Percentiles rank a stretch among this genome's conserved stretches.
phyloP scores from a whole-genome alignment of 2,329 filamentous ascomycete genomes.

The Neophaeococcomyces aloes region DNA sequence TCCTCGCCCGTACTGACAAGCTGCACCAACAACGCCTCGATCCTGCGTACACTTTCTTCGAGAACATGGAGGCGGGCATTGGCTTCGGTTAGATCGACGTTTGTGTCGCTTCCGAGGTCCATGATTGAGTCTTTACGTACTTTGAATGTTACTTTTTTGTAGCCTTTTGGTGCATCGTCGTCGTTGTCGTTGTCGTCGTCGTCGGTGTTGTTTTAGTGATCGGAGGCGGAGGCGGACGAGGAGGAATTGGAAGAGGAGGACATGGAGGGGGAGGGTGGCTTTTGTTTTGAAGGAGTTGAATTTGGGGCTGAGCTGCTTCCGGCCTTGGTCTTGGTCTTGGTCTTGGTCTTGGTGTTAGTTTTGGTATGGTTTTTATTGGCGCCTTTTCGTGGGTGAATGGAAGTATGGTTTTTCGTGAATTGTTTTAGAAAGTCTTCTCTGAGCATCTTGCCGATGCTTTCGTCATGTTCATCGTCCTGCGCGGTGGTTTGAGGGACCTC shows the following conservation, averaged over 20 bases:
- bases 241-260: too few relatives aligned
- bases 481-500: neutral
- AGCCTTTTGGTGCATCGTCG: slow-evolving; percentile 8
- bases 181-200: slow-evolving; percentile 12
- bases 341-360: too few relatives aligned
- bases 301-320: too few relatives aligned
- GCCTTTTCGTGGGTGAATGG: neutral
- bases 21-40: slow-evolving; percentile 18
- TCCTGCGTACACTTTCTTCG: slow-evolving; percentile 18
- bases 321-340: too few relatives aligned
- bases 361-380: neutral
- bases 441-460: slow-evolving; percentile 4
- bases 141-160: slow-evolving; percentile 9
- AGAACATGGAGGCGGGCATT: slow-evolving; percentile 18
- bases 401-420: slow-evolving; percentile 1
- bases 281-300: too few relatives aligned
- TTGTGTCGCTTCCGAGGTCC: slow-evolving; percentile 10
- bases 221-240: too few relatives aligned
- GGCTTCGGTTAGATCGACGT: slow-evolving; percentile 13
- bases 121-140: slow-evolving; percentile 18
- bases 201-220: slow-evolving; percentile 12
- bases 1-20: slow-evolving; percentile 12
- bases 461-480: neutral
- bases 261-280: too few relatives aligned
- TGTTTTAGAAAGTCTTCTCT: slow-evolving; percentile 5